Base-by-base conservation (phyloP, 2,329 filamentous ascomycete genomes). In the Sclerotinia minor region DNA sequence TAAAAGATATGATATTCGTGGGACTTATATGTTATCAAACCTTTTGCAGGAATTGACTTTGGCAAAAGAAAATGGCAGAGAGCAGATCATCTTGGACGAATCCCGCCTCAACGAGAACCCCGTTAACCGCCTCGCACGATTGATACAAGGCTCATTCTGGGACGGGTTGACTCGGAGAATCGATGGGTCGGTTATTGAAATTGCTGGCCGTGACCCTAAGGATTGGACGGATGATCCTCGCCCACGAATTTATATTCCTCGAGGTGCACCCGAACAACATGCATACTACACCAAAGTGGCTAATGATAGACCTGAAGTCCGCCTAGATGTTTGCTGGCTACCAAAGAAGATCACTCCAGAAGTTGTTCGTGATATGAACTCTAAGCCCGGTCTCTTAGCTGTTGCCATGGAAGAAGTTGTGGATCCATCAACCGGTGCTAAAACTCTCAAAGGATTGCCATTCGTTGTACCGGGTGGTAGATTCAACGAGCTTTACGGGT, bases 401-500 rank as follows among this genome's bases (percentile, higher is more conserved):
- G 85, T 98, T 67, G 95, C 89, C 61, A 96, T 97, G 88, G 90
- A 95, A 74, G 87, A 94, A 76, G 83, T 86, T 53, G 81, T 80
- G 17, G 86, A 96, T 74, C 85, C 86, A 5, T 81, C 81, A 32
- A 91, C 90, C 3, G 89, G 89, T 50, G 84, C 91, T 77, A 87
- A 86, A 70, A 90, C 90, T 4, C 81, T 96, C 52, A 84, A 85
- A 47, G 95, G 95, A 3, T 83, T 96, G 68, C 94, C 95, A 0
- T 99, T 98, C 74, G 93, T 98, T n/a, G 95, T 99, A 3, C 95
- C 95, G 0, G 95, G 95, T 69, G 95, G 95, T 32, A 88, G 95
- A 41, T 99, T 99, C 87, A 99, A 99, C 79, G 95, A 99, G 79
- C 81, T 99, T 29, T 99, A 99, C 77, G 94, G 94, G 58, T 99